Conservation (phyloP, 495 filamentous ascomycete genomes). For the Aspergillus nidulans region DNA sequence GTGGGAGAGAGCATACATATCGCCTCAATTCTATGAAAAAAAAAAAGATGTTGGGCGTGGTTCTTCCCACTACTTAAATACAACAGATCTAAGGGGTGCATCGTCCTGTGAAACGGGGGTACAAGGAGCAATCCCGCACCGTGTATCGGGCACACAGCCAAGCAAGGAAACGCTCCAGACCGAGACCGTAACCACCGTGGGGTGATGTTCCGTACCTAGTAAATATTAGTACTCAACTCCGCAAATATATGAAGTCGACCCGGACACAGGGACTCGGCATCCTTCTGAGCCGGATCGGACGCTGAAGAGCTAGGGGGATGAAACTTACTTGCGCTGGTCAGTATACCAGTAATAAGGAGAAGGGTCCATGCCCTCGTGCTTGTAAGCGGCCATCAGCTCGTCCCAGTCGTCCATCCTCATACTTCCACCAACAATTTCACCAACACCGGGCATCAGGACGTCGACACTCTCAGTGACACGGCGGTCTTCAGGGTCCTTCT, state of each 20-base stretch:
- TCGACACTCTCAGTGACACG: constrained; percentile 97
- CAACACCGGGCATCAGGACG: constrained; percentile 92
- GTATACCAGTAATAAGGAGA: constrained; percentile 98
- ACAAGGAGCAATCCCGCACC: constrained; percentile 83
- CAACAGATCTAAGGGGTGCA: constrained; percentile 67
- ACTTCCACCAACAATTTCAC: constrained; percentile 93
- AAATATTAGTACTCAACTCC: constrained; percentile 3
- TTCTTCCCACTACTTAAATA: not conserved
- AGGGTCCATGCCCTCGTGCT: constrained; percentile 78
- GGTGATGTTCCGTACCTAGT: constrained; percentile 85
- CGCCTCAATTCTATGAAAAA: not conserved
- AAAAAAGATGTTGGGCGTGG: not conserved
- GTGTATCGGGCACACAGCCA: constrained; percentile 94
- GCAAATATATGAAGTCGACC: not conserved
- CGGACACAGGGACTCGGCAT: not conserved
- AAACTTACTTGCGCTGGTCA: constrained; percentile 89
- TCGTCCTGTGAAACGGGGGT: constrained; percentile 89
- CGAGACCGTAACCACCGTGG: constrained; percentile 93
- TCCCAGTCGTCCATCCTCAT: constrained; percentile 95
- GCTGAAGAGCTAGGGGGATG: too few relatives aligned
- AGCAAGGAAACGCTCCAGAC: constrained; percentile 91
- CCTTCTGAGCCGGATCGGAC: too few relatives aligned
- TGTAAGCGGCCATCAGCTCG: constrained; percentile 87
- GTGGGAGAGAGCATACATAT: too few relatives aligned
- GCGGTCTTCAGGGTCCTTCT: constrained; percentile 74